Base-by-base conservation (phyloP, 164 flowering plant species). In the Litsea cubeba region DNA sequence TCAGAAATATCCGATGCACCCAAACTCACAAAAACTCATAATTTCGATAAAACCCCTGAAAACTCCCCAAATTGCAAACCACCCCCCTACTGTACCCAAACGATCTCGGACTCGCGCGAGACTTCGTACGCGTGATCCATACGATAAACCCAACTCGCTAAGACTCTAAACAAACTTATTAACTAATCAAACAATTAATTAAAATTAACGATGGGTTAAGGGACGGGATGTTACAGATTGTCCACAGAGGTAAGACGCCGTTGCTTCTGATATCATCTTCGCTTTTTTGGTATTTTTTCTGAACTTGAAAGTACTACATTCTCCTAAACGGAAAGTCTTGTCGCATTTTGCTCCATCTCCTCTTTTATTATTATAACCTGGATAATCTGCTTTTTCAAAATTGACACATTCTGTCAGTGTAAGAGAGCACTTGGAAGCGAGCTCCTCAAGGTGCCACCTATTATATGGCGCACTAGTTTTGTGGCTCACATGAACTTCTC, bases 401-500 rank as follows among this genome's bases (percentile, higher is more conserved):
- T 75, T 77, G 30, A 74, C 86, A 68, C 76, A 18, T 7, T 80
- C 85, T 40, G 73, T 70, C 71, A 83, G 71, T 12, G 2, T 8
- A 71, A 89, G 71, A 20, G 74, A 74, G 69, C 75, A 74, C 3
- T 20, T 5, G 2, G 28, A 50, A 65, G 87, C 91, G 30, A 87
- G 84, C 46, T 84, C 84, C 74, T 81, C 82, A 30, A 88, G 50
- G 67, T 84, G 78, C 94, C 94, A 90, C 15, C 30, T 1, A 65
- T 65, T 50, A 73, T 72, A 88, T 58, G 91, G 91, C 2, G 49
- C 17, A 4, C 76, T 70, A 2, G 83, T 87, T 78, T 90, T 90
- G 81, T 90, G 90, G 20, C 54, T 82, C 6, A 90, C 84, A 70
- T 90, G 94, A 68, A 87, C 77, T 82, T 90, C 90, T 22, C 94